Conservation (phyloP, 2,329 filamentous ascomycete species). For the Curvularia sp. region DNA sequence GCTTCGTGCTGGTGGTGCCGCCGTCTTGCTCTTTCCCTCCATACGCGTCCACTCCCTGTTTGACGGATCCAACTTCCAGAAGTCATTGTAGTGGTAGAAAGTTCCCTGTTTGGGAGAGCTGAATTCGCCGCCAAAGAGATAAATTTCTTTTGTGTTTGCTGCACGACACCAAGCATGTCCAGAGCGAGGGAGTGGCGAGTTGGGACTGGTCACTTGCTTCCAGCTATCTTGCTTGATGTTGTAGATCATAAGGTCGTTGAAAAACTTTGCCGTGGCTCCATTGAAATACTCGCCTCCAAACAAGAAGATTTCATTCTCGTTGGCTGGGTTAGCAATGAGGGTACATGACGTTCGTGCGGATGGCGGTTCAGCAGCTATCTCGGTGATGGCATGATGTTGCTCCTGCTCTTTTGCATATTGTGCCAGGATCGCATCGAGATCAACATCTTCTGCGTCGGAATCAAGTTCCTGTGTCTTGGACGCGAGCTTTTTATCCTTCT, state of each 20-base stretch:
- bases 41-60: constrained; percentile 90
- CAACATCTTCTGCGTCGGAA: constrained; percentile 89
- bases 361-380: constrained; percentile 75
- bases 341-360: constrained; percentile 80
- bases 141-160: constrained; percentile 83
- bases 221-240: constrained; percentile 87
- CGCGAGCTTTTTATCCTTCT: constrained; percentile 81
- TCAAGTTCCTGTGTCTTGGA: constrained; percentile 75
- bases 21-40: constrained; percentile 80
- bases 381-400: constrained; percentile 91
- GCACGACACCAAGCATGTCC: constrained; percentile 95
- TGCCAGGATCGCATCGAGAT: constrained; percentile 90
- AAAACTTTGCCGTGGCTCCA: constrained; percentile 79
- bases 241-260: constrained; percentile 71
- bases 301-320: constrained; percentile 85
- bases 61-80: constrained; percentile 88
- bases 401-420: constrained; percentile 92
- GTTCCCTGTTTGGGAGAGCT: constrained; percentile 96
- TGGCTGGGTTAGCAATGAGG: constrained; percentile 82
- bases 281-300: constrained; percentile 98
- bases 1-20: constrained; percentile 81
- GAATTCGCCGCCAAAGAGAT: constrained; percentile 96
- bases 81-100: constrained; percentile 99
- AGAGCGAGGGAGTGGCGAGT: constrained; percentile 86
- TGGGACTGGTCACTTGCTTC: constrained; percentile 88